Evolutionary conservation across 805 yeast genomes (phyloP).

Genomic region (Candida orba): DNA sequence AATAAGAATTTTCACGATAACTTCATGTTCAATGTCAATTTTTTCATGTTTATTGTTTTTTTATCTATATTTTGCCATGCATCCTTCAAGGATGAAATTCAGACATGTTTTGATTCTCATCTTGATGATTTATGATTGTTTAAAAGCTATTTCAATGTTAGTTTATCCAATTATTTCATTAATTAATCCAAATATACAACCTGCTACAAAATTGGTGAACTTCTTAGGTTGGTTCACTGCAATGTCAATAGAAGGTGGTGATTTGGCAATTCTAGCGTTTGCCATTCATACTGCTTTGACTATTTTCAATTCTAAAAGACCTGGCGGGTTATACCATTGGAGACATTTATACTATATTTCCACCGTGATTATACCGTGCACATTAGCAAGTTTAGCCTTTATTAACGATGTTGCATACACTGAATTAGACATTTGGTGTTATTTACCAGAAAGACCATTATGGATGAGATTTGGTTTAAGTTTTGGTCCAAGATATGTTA

Average conservation of each 20-base stretch:
- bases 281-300: conserved; percentile 77
- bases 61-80: conserved; percentile 55
- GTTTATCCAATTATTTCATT: conserved; percentile 60
- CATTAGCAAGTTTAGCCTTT: conserved; percentile 69
- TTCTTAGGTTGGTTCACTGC: conserved; percentile 70
- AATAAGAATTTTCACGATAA: conserved; percentile 33
- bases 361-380: conserved; percentile 53
- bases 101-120: conserved; percentile 65
- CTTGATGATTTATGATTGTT: conserved; percentile 62
- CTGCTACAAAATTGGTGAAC: conserved; percentile 10
- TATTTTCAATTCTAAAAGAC: conserved; percentile 56
- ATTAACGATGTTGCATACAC: conserved; percentile 49
- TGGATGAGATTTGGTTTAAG: conserved; percentile 71
- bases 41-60: conserved; percentile 51
- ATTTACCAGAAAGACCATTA: conserved; percentile 59
- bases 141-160: conserved; percentile 63
- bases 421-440: conserved; percentile 70
- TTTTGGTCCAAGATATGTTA: conserved; percentile 75
- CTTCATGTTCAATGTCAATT: conserved; percentile 43
- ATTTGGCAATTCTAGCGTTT: conserved; percentile 71
- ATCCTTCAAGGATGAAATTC: conserved; percentile 54
- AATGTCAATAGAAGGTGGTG: conserved; percentile 77
- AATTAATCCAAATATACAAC: conserved; percentile 33
- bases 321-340: conserved; percentile 63
- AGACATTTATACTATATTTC: conserved; percentile 51